Evolutionary conservation across 2,329 filamentous ascomycete genomes (phyloP).

Genomic region (Fusarium sp.): DNA sequence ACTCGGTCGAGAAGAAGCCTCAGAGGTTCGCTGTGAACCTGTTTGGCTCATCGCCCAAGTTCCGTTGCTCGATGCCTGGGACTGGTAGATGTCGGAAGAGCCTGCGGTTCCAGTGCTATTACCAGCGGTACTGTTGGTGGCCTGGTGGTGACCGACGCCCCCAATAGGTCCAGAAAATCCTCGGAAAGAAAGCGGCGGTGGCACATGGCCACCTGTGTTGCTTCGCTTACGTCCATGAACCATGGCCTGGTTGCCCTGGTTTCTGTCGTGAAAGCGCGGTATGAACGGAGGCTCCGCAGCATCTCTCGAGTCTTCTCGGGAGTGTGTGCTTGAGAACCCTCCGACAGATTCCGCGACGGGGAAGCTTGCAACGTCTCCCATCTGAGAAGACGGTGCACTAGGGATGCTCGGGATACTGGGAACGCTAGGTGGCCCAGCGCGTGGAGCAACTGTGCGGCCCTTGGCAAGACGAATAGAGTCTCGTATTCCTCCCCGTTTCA

Average conservation of each 20-base stretch:
- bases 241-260: conserved; percentile 60
- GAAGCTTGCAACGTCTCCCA: conserved; percentile 55
- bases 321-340: conserved; percentile 53
- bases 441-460: conserved; percentile 63
- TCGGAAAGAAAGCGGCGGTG: conserved; percentile 79
- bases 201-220: conserved; percentile 83
- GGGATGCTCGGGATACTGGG: conserved; percentile 63
- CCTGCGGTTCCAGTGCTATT: conserved; percentile 69
- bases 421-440: conserved; percentile 66
- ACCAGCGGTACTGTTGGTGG: conserved; percentile 69
- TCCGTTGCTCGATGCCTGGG: conserved; percentile 62
- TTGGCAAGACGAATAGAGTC: conserved; percentile 94
- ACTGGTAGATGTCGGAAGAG: conserved; percentile 72
- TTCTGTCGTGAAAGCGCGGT: conserved; percentile 75
- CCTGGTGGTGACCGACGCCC: conserved; percentile 59
- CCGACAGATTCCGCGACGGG: conserved; percentile 58
- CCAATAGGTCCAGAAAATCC: conserved; percentile 76
- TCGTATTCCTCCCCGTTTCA: conserved; percentile 73
- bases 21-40: conserved; percentile 66
- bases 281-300: conserved; percentile 80
- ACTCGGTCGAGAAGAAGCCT: conserved; percentile 65
- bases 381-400: conserved; percentile 54
- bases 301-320: conserved; percentile 66
- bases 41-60: conserved; percentile 62
- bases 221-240: conserved; percentile 87